Conservation (phyloP, 2,329 filamentous ascomycete genomes). For the Xylariaceae sp. region DNA sequence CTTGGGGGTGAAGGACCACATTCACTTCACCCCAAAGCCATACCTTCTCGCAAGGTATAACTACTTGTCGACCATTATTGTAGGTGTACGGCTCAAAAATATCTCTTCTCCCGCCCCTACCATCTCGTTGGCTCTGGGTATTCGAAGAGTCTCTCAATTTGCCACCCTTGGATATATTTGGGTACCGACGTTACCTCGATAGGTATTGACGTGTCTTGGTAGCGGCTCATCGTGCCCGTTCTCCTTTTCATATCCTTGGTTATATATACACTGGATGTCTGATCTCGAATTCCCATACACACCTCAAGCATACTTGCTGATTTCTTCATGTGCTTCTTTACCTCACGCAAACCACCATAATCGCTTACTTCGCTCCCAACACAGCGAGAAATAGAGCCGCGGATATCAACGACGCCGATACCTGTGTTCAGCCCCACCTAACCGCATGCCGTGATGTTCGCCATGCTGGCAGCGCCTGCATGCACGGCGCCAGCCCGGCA, state of each 20-base stretch:
- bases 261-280: neutral
- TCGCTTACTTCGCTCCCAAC: neutral
- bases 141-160: neutral
- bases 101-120: neutral
- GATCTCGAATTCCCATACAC: neutral
- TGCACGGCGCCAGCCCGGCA: neutral
- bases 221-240: too few relatives aligned
- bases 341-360: neutral
- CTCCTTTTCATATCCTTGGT: neutral
- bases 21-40: too few relatives aligned
- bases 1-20: neutral
- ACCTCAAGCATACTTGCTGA: neutral
- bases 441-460: neutral
- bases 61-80: neutral
- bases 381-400: neutral
- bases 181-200: too few relatives aligned
- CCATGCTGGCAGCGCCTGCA: neutral
- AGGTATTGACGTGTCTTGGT: neutral
- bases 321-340: neutral
- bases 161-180: neutral
- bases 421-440: neutral
- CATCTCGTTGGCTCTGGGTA: neutral
- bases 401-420: neutral
- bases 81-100: neutral
- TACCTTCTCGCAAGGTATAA: neutral